Conservation (phyloP, 225 moss, liverwort and hornwort species). For the Anthoceros angustus region DNA sequence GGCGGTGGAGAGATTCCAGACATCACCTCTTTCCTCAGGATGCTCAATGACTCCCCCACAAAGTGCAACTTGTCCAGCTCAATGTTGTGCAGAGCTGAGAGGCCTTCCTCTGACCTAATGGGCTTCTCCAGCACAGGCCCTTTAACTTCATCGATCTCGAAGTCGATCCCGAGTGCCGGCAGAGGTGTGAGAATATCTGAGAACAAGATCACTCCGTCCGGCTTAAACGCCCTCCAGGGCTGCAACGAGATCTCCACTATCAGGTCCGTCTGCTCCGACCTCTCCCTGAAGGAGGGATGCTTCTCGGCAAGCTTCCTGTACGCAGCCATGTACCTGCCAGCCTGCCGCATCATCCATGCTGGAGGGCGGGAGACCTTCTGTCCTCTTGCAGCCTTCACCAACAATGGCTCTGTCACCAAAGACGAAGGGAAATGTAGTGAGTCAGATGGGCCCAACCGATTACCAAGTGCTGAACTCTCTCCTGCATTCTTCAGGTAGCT, state of each 20-base stretch:
- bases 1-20: background rate
- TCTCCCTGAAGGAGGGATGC: constrained; percentile 89
- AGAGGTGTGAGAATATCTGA: constrained; percentile 93
- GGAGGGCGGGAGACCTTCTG: constrained; percentile 75
- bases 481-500: background rate
- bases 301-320: constrained; percentile 76
- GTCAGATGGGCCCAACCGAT: too few species aligned
- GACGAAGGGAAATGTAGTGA: too few species aligned
- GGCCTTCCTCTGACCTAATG: constrained; percentile 34
- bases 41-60: background rate
- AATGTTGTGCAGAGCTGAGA: background rate
- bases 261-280: constrained; percentile 88
- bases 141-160: constrained; percentile 70
- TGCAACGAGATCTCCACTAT: constrained; percentile 93
- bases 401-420: constrained; percentile 30
- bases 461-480: background rate
- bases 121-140: constrained; percentile 83
- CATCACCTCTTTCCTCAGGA: background rate
- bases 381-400: constrained; percentile 72
- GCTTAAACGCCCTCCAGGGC: constrained; percentile 85
- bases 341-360: constrained; percentile 98
- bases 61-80: constrained; percentile 34
- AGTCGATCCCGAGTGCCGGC: constrained; percentile 94
- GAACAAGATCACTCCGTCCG: constrained; percentile 95
- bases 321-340: constrained; percentile 94